These are phyloP conservation scores for Fusarium setosum DNA, from an alignment of 2,329 filamentous ascomycete genomes.

Conservation along the genomic window DNA sequence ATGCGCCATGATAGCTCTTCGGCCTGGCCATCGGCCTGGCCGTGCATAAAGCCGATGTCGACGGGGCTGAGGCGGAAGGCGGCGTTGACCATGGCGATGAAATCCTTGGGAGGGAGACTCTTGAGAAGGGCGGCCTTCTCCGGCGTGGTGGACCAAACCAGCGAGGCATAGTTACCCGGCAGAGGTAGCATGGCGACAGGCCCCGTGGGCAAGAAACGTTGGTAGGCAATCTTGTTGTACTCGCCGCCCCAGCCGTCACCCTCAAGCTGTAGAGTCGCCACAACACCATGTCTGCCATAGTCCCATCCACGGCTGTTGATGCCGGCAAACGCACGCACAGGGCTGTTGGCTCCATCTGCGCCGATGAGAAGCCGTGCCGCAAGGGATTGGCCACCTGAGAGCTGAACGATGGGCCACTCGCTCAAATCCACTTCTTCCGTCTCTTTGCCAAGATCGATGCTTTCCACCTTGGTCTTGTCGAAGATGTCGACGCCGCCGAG, in stretches of 20 bases:
- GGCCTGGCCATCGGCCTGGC: slow-evolving; percentile 65
- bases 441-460: slow-evolving; percentile 80
- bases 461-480: slow-evolving; percentile 80
- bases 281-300: slow-evolving; percentile 89
- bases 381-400: slow-evolving; percentile 75
- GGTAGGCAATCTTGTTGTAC: slow-evolving; percentile 82
- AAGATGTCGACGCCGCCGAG: slow-evolving; percentile 77
- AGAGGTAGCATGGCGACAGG: slow-evolving; percentile 92
- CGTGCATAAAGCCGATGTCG: slow-evolving; percentile 87
- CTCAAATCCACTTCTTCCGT: slow-evolving; percentile 79
- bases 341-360: slow-evolving; percentile 94
- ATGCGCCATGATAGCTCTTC: slow-evolving; percentile 89
- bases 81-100: slow-evolving; percentile 90
- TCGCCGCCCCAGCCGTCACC: slow-evolving; percentile 66
- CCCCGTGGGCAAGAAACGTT: slow-evolving; percentile 92
- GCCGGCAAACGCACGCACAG: slow-evolving; percentile 88
- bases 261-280: slow-evolving; percentile 85
- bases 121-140: slow-evolving; percentile 83
- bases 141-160: slow-evolving; percentile 96
- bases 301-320: slow-evolving; percentile 93
- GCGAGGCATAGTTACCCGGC: slow-evolving; percentile 82
- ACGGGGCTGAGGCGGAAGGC: slow-evolving; percentile 85
- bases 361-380: slow-evolving; percentile 89
- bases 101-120: slow-evolving; percentile 76
- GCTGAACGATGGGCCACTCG: slow-evolving; percentile 86